These are phyloP conservation scores for Pelargonium fulgidum DNA, from an alignment of 441 rosid genomes.

Conservation along the genomic window DNA sequence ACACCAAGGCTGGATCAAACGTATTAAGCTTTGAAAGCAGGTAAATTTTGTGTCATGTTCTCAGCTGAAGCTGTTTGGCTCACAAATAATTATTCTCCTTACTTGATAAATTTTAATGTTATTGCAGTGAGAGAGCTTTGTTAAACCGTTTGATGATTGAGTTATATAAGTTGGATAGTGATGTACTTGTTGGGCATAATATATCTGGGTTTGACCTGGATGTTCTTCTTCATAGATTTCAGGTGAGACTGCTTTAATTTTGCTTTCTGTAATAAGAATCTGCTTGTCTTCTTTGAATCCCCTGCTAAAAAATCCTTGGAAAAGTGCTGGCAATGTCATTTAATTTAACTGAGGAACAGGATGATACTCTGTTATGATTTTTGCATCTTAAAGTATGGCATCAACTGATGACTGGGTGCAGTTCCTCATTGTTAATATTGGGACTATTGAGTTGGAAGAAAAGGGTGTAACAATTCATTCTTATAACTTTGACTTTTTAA, in stretches of 20 bases:
- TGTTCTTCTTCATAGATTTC: constrained; percentile 85
- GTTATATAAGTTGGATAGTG: constrained; percentile 79
- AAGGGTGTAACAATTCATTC: constrained; percentile 1
- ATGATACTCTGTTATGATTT: constrained; percentile 11
- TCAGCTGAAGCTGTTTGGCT: constrained; percentile 4
- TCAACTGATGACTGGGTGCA: constrained; percentile 6
- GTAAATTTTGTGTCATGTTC: constrained; percentile 27
- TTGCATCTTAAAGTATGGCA: constrained; percentile 10
- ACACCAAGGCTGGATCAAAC: constrained; percentile 65
- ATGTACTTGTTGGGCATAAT: constrained; percentile 94
- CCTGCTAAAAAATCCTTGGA: neutral
- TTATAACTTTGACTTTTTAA: neutral
- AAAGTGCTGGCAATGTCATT: neutral
- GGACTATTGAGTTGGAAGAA: constrained; percentile 7
- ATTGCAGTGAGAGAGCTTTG: constrained; percentile 86
- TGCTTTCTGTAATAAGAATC: constrained; percentile 13
- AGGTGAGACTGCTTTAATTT: constrained; percentile 40
- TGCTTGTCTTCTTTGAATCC: neutral
- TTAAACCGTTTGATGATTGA: constrained; percentile 79
- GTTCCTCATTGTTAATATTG: constrained; percentile 2
- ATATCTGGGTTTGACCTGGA: constrained; percentile 97
- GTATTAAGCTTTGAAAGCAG: constrained; percentile 76
- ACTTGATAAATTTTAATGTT: constrained; percentile 15
- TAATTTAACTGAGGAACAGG: constrained; percentile 3
- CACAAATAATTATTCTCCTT: neutral